phyloP scores from a whole-genome alignment of 441 rosid species.

The Hura crepitans region DNA sequence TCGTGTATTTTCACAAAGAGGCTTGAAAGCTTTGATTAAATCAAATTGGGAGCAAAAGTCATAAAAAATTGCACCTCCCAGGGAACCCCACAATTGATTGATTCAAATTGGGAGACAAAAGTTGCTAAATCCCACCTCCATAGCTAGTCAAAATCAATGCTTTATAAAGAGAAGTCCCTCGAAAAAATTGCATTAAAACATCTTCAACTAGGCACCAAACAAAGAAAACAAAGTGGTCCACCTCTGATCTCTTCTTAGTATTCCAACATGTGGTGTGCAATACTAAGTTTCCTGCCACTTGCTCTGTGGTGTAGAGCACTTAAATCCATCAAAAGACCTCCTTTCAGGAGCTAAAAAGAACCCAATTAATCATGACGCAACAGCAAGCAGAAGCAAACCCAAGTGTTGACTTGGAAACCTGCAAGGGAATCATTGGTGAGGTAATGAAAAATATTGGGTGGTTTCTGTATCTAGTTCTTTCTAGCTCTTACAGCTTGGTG shows the following conservation, averaged over 20 bases:
- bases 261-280: constrained; percentile 30
- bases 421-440: constrained; percentile 52
- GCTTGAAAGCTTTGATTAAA: constrained; percentile 36
- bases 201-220: constrained; percentile 20
- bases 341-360: constrained; percentile 29
- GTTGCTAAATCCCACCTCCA: constrained; percentile 25
- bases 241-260: constrained; percentile 24
- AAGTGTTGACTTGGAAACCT: constrained; percentile 39
- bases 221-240: constrained; percentile 34
- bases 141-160: constrained; percentile 25
- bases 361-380: constrained; percentile 45
- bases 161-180: constrained; percentile 18
- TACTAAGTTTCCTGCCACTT: constrained; percentile 28
- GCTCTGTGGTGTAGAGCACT: constrained; percentile 13
- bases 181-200: constrained; percentile 24
- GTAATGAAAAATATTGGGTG: constrained; percentile 32
- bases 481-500: constrained; percentile 33
- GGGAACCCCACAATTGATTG: constrained; percentile 22
- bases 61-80: constrained; percentile 32
- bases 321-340: constrained; percentile 29
- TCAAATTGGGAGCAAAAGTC: constrained; percentile 45
- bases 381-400: constrained; percentile 43
- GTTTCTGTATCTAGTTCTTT: constrained; percentile 31
- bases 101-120: constrained; percentile 10
- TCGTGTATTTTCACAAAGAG: constrained; percentile 33